Conservation (phyloP, 2,329 filamentous ascomycete genomes). For the Fusarium equiseti region DNA sequence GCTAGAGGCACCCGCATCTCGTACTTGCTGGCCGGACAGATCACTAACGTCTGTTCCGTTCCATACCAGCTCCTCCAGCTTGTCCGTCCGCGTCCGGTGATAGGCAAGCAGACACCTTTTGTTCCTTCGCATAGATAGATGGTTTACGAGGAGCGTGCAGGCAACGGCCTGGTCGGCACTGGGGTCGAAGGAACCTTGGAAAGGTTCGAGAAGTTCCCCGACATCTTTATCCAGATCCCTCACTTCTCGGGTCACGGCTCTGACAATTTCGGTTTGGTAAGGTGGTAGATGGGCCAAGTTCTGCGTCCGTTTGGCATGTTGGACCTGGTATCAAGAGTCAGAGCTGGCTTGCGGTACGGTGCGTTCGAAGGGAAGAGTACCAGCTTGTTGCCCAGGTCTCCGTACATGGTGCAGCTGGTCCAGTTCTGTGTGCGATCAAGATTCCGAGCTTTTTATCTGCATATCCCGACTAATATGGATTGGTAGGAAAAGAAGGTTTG, state of each 20-base stretch:
- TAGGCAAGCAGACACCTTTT: slow-evolving; percentile 96
- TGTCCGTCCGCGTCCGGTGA: slow-evolving; percentile 89
- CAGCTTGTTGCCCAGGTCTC: slow-evolving; percentile 87
- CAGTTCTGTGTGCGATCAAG: slow-evolving; percentile 12
- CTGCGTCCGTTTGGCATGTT: slow-evolving; percentile 95
- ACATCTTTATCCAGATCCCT: slow-evolving; percentile 93
- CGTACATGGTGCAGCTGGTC: slow-evolving; percentile 74
- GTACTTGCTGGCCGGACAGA: slow-evolving; percentile 68
- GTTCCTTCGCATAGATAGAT: slow-evolving; percentile 94
- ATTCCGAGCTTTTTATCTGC: background rate
- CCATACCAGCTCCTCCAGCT: slow-evolving; percentile 95
- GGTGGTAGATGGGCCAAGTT: slow-evolving; percentile 86
- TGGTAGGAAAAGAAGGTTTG: background rate
- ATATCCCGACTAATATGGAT: background rate
- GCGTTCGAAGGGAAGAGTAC: slow-evolving; percentile 57
- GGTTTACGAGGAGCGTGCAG: slow-evolving; percentile 90
- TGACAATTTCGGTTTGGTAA: slow-evolving; percentile 92
- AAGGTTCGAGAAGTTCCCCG: slow-evolving; percentile 80
- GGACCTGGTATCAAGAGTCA: slow-evolving; percentile 69
- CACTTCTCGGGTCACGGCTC: slow-evolving; percentile 88
- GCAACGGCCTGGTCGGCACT: slow-evolving; percentile 84
- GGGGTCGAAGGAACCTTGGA: slow-evolving; percentile 87
- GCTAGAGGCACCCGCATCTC: slow-evolving; percentile 52
- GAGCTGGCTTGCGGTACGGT: background rate
- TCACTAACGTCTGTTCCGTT: slow-evolving; percentile 86